These are phyloP conservation scores for Phytopythium delawarense DNA, from an alignment of 352 stramenopile genomes.

Conservation along the genomic window DNA sequence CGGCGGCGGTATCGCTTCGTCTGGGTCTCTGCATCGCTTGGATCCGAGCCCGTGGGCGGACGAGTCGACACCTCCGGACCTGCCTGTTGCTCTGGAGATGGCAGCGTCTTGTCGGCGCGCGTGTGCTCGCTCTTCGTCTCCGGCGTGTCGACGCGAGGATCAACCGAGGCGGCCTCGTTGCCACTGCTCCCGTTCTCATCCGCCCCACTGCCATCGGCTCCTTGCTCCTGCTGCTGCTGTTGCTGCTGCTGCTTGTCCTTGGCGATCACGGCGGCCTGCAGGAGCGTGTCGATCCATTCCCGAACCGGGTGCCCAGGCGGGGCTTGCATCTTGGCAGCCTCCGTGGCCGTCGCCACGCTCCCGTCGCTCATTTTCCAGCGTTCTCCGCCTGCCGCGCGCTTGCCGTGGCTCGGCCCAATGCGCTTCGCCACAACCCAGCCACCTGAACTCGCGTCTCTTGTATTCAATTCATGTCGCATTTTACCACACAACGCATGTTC, in stretches of 20 bases:
- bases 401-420: background rate
- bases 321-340: conserved; percentile 10
- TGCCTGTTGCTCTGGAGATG: background rate
- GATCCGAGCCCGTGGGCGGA: background rate
- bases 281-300: conserved; percentile 78
- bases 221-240: conserved; percentile 1
- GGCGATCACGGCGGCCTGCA: conserved; percentile 70
- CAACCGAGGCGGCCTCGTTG: background rate
- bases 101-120: background rate
- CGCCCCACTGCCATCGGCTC: background rate
- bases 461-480: no score
- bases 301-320: conserved; percentile 33
- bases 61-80: background rate
- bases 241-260: conserved; percentile 42
- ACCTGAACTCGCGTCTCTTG: no score
- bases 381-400: background rate
- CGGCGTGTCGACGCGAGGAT: background rate
- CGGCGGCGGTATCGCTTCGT: conserved; percentile 60
- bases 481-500: no score
- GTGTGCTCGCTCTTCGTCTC: background rate
- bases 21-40: conserved; percentile 6
- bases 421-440: background rate
- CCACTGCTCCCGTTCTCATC: background rate
- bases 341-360: background rate
- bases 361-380: conserved; percentile 21